Evolutionary conservation across 257 asterid genomes (phyloP), one percentile per base, ranked within the genome.

Genomic region (Solanum pennellii): DNA sequence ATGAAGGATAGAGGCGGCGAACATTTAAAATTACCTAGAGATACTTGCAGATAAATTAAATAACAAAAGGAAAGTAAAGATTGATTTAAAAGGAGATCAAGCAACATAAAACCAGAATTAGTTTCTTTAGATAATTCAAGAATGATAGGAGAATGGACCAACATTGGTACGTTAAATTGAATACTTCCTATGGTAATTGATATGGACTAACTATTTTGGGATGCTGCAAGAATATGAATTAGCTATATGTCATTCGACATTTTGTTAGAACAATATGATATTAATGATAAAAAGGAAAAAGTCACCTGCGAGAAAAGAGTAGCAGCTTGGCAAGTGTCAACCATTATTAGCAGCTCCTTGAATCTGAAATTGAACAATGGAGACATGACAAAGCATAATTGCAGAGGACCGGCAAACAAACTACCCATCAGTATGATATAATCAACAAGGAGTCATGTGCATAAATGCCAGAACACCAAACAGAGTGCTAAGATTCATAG

Each of bases 241-340:
- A 80, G 85, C 68, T 0, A 47, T 77, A 52, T 29, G 66, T 44
- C 84, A 27, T 45, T 15, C 18, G 33, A 47, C 44, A 47, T 9
- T 80, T 80, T 47, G 56, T 85, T 75, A 84, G 84, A 80, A 47
- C 0, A 80, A 13, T 7, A 6, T 29, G 65, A 21, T 44, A 47
- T 29, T 47, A 80, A 15, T 29, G 44, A 1, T 27, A 47, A 47
- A 87, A 85, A 66, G 18, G 39, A 59, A 74, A 87, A 71, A 87
- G 88, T 88, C 88, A 96, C 99, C 94, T 97, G 99, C 89, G 95
- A 93, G 92, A 96, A 97, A 65, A 95, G 97, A 52, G 99, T 97
- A 88, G 99, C 99, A n/a, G 99, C 99, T 92, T 96, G 99, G 92
- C 99, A 96, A 88, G 99, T 97, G 89, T 97, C 99, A 73, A 96